Base-by-base conservation (phyloP, 805 yeast species). In the Myxozyma melibiosi region DNA sequence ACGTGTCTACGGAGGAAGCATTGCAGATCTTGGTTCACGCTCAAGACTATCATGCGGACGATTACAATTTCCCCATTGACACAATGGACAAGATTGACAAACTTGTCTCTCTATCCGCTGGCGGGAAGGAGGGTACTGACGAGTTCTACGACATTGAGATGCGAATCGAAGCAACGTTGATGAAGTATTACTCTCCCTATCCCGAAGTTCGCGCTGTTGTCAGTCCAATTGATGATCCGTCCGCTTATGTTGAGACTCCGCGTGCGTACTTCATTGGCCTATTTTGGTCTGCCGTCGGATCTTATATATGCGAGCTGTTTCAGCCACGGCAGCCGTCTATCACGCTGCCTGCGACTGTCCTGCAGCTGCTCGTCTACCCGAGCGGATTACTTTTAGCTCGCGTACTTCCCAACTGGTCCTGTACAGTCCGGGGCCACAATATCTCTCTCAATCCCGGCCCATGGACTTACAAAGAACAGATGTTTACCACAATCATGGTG, bases 351-450 rank as follows among this genome's bases (percentile, higher is more conserved):
- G 80, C 86, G 38, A 77, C 86, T 56, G 75, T 83, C 54, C 81
- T 87, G 1, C 85, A 81, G 76, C 90, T 90, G 1, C 57, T 83
- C 48, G 77, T 86, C 2, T 82, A 77, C 69, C 87, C 88, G 3
- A 61, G 80, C 31, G 90, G 90, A 52, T 69, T 72, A 49, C 58
- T 76, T 25, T 20, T 44, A 4, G 50, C 53, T 25, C 28, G 27
- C 27, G 58, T 72, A 45, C 51, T 55, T 3, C 58, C 58, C 9
- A 43, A 55, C 43, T 42, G 51, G 51, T 48, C 41, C 20, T 38
- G 44, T n/a, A 41, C 34, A 65, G 38, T 60, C 22, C 25, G 51
- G 25, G 76, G 81, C 48, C 69, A 62, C 20, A 70, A 74, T 65
- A 65, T 67, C 51, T 73, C 74, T 8, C 70, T 82, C 54, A 83